Evolutionary conservation across 2,329 filamentous ascomycete genomes (phyloP).

Genomic region (Blastomyces emzantsi): DNA sequence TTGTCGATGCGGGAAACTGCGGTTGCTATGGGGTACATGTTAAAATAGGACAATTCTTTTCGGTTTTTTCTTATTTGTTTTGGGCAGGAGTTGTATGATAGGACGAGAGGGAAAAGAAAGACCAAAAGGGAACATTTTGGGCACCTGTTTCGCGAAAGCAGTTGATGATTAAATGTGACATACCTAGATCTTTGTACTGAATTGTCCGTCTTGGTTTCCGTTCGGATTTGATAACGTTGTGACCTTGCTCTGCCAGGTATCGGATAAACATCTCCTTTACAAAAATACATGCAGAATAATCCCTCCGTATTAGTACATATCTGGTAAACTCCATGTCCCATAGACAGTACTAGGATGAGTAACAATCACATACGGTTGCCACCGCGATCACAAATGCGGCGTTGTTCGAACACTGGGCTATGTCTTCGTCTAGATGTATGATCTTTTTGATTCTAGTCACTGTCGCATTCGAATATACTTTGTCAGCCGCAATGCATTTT

Average conservation of each 20-base stretch:
- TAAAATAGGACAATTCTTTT: no score
- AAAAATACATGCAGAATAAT: background rate
- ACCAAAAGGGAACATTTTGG: background rate
- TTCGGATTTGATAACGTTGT: constrained; percentile 84
- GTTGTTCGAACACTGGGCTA: constrained; percentile 80
- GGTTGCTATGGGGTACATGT: constrained; percentile 48
- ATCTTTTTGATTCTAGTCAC: constrained; percentile 96
- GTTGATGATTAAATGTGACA: background rate
- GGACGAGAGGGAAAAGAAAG: background rate
- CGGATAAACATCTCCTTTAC: constrained; percentile 86
- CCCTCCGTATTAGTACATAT: constrained; percentile 9
- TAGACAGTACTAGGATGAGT: background rate
- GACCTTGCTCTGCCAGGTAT: constrained; percentile 73
- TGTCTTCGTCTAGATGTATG: constrained; percentile 77
- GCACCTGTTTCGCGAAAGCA: background rate
- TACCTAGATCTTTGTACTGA: constrained; percentile 90
- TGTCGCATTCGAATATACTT: constrained; percentile 32
- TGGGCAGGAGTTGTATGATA: background rate
- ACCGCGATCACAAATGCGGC: constrained; percentile 89
- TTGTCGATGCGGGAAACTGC: constrained; percentile 85
- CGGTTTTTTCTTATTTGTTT: background rate
- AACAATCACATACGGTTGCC: constrained; percentile 55
- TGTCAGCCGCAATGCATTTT: constrained; percentile 3
- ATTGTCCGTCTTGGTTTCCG: constrained; percentile 87
- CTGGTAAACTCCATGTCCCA: background rate